Conservation (phyloP, 208 protist species). For the Acanthamoeba healyi region DNA sequence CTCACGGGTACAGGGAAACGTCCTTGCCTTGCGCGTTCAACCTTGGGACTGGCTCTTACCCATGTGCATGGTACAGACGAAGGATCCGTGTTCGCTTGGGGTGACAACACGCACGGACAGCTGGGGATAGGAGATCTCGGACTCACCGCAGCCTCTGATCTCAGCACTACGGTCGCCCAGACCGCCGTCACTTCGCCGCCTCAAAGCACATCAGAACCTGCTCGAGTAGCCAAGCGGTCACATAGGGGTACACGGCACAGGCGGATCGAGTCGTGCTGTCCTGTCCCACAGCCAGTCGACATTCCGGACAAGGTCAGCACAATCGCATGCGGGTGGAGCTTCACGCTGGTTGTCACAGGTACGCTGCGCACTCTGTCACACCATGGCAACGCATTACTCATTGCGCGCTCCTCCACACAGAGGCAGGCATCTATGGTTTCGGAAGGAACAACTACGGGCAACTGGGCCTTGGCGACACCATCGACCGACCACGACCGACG, state of each 20-base stretch:
- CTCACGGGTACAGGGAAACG: no score
- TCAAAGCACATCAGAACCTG: background rate
- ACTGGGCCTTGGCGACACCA: constrained; percentile 31
- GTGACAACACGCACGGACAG: constrained; percentile 43
- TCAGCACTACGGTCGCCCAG: background rate
- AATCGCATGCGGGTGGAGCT: constrained; percentile 57
- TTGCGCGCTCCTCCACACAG: background rate
- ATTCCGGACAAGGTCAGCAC: background rate
- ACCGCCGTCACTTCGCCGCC: background rate
- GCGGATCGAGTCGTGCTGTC: background rate
- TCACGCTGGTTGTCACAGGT: constrained; percentile 23
- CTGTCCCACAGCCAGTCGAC: background rate
- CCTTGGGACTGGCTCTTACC: no score
- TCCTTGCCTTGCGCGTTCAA: background rate
- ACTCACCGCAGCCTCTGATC: background rate
- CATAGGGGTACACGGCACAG: background rate
- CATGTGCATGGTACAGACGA: background rate
- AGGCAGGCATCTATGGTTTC: background rate
- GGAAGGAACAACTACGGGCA: constrained; percentile 63
- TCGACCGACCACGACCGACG: background rate
- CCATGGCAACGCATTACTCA: background rate
- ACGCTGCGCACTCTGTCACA: background rate
- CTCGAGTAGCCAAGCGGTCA: background rate
- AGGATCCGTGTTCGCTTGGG: background rate
- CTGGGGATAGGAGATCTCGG: background rate